Conservation (phyloP, 2,329 filamentous ascomycete species). For the Trichoderma guizhouense region DNA sequence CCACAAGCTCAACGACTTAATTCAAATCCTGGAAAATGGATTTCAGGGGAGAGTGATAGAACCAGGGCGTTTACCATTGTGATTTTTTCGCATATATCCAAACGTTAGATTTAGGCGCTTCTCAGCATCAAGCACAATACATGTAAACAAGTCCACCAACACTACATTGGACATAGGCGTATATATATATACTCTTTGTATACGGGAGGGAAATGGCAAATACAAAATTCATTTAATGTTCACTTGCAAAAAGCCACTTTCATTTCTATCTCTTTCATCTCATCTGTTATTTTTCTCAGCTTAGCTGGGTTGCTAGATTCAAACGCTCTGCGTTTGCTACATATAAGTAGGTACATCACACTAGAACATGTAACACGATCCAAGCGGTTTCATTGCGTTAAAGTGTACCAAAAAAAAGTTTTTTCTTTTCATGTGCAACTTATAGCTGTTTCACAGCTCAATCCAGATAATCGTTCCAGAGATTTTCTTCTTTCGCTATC, state of each 20-base stretch:
- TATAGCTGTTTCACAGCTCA: background rate
- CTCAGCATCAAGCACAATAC: background rate
- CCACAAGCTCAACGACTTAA: constrained; percentile 68
- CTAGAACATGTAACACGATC: constrained; percentile 20
- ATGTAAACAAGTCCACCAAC: background rate
- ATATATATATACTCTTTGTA: background rate
- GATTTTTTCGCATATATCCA: background rate
- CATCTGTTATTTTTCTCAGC: constrained; percentile 21
- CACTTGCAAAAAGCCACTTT: constrained; percentile 21
- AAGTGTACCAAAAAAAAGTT: background rate
- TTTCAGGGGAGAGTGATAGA: constrained; percentile 54
- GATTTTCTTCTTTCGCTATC: background rate
- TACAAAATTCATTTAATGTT: constrained; percentile 1
- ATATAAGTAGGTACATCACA: constrained; percentile 17
- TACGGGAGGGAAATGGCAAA: background rate
- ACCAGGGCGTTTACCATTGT: background rate
- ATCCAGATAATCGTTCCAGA: background rate
- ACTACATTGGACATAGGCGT: background rate
- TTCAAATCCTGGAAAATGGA: constrained; percentile 70
- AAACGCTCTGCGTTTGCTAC: constrained; percentile 23
- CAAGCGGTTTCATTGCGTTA: constrained; percentile 17
- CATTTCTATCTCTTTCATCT: background rate
- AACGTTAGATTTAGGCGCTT: constrained; percentile 10
- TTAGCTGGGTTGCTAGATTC: constrained; percentile 23
- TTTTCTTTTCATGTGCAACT: constrained; percentile 16